phyloP scores from a whole-genome alignment of 306 rosid species.

The Corylus americana region DNA sequence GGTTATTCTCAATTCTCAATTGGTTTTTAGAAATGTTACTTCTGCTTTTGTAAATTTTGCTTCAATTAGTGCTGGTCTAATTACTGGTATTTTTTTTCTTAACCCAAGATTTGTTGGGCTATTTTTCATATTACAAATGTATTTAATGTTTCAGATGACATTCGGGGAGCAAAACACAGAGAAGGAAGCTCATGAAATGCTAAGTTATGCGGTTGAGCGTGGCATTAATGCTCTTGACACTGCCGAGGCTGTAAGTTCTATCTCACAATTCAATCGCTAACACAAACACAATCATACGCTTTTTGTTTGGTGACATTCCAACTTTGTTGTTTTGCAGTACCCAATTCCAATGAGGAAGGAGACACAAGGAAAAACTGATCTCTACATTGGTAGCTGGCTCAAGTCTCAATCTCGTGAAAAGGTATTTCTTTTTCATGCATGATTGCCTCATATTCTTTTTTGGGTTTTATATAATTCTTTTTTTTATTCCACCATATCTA shows the following conservation, averaged over 20 bases:
- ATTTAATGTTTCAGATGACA: conserved; percentile 63
- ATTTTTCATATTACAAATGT: conserved; percentile 4
- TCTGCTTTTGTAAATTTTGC: too few species aligned
- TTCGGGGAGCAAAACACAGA: conserved; percentile 88
- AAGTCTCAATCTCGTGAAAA: conserved; percentile 81
- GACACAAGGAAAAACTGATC: conserved; percentile 86
- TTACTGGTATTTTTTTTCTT: background rate
- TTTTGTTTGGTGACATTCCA: background rate
- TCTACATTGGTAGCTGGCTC: conserved; percentile 78
- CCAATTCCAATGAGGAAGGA: conserved; percentile 85
- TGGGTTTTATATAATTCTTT: background rate
- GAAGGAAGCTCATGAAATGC: conserved; percentile 77
- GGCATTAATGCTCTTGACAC: conserved; percentile 83
- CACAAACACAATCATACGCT: background rate
- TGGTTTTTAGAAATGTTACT: background rate
- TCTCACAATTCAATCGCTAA: background rate
- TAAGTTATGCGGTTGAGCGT: conserved; percentile 63
- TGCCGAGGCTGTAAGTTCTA: conserved; percentile 67
- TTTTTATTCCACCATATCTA: background rate
- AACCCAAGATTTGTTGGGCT: background rate
- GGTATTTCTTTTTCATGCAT: conserved; percentile 38
- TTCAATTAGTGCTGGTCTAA: too few species aligned
- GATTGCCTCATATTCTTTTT: conserved; percentile 4
- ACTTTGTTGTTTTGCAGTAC: conserved; percentile 50
- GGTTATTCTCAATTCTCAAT: too few species aligned